A percentile compares a stretch with the other conserved stretches of the same genome.
Evolutionary conservation across 352 stramenopile genomes (phyloP).

Genomic region (Halophytophthora polymorphica): DNA sequence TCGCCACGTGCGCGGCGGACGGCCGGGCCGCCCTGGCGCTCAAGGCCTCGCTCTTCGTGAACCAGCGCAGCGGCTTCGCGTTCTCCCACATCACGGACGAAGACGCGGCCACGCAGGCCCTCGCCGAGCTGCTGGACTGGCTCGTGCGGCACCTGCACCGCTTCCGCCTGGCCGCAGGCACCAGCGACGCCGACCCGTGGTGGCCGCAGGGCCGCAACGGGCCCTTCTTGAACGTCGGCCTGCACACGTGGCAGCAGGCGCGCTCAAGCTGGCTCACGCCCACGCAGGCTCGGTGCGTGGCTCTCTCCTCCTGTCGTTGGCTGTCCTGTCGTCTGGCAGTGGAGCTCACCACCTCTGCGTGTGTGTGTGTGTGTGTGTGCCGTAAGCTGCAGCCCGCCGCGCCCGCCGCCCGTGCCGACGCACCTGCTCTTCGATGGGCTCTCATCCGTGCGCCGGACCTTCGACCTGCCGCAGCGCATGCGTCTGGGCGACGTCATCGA

Average conservation of each 20-base stretch:
- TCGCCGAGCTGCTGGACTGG: constrained; percentile 85
- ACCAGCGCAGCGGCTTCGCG: constrained; percentile 76
- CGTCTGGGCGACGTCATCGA: constrained; percentile 80
- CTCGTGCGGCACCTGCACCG: constrained; percentile 80
- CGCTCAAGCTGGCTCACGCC: constrained; percentile 66
- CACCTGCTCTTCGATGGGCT: constrained; percentile 82
- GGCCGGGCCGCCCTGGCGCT: constrained; percentile 13
- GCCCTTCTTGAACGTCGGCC: constrained; percentile 81
- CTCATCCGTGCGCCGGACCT: constrained; percentile 83
- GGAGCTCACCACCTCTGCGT: constrained; percentile 7
- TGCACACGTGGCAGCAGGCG: constrained; percentile 75
- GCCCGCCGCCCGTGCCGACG: constrained; percentile 60
- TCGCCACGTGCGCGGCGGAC: constrained; percentile 30
- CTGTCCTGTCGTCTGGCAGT: constrained; percentile 1
- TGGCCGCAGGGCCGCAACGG: constrained; percentile 87
- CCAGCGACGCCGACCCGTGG: constrained; percentile 78
- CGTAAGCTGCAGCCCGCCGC: constrained; percentile 49
- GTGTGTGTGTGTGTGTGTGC: constrained; percentile 5
- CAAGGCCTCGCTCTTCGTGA: constrained; percentile 58
- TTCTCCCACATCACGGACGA: constrained; percentile 90
- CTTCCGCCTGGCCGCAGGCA: constrained; percentile 70
- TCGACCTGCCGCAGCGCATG: constrained; percentile 85
- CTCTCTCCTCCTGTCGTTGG: not conserved
- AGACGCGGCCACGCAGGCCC: constrained; percentile 83
- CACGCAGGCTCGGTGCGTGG: constrained; percentile 59